Evolutionary conservation across 441 rosid genomes (phyloP).

Genomic region (Arabidopsis lyrata): DNA sequence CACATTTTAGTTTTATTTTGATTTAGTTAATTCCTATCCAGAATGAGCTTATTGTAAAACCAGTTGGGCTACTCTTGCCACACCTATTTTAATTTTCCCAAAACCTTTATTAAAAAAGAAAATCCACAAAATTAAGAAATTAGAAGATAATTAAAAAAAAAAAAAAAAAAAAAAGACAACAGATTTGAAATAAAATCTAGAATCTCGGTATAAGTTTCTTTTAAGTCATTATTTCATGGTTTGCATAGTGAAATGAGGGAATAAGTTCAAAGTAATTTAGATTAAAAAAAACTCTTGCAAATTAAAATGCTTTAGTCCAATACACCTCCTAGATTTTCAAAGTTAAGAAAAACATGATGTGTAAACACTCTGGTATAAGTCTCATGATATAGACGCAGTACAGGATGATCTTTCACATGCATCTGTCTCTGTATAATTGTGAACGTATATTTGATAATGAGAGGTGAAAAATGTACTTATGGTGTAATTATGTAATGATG

Average conservation of each 20-base stretch:
- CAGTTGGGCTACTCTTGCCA: background rate
- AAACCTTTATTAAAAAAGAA: no score
- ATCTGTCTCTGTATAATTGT: background rate
- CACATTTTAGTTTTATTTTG: background rate
- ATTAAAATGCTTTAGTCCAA: no score
- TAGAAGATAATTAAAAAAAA: no score
- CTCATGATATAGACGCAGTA: background rate
- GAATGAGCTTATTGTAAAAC: background rate
- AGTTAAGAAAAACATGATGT: background rate
- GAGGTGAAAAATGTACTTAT: slow-evolving; percentile 2
- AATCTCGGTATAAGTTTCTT: no score
- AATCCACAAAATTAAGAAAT: no score
- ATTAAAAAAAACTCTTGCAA: background rate
- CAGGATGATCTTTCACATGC: background rate
- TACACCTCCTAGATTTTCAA: background rate
- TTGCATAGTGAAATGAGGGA: background rate
- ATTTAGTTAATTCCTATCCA: background rate
- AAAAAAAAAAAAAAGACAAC: no score
- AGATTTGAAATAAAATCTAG: no score
- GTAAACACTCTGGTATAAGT: slow-evolving; percentile 7
- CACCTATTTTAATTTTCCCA: background rate
- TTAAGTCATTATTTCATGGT: no score
- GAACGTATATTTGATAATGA: background rate
- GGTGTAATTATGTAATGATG: slow-evolving; percentile 22
- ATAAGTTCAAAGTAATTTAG: background rate